Percentiles rank a stretch among this genome's conserved stretches.
Evolutionary conservation across 2,329 filamentous ascomycete species (phyloP).

Genomic region (Rachicladosporium sp.): DNA sequence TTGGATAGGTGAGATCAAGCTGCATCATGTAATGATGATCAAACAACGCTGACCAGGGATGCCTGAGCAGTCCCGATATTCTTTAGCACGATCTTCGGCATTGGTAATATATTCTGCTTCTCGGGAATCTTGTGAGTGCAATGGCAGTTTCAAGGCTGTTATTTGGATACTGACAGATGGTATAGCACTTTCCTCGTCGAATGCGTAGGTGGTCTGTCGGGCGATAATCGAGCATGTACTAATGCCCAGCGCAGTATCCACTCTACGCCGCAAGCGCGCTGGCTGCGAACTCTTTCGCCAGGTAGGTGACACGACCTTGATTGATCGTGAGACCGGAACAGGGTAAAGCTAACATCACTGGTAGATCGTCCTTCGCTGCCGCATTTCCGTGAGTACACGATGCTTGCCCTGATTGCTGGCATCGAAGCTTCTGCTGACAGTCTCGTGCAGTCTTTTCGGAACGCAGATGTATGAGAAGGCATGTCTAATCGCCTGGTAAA

Average conservation of each 20-base stretch:
- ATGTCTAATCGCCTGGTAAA: no score
- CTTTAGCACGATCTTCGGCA: conserved; percentile 35
- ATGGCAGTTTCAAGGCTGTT: conserved; percentile 1
- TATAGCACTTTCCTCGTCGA: conserved; percentile 73
- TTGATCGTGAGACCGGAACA: no score
- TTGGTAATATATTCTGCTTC: conserved; percentile 55
- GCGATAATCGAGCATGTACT: conserved; percentile 4
- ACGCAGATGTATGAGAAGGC: conserved; percentile 33
- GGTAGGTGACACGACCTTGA: no score
- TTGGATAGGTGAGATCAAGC: conserved; percentile 33
- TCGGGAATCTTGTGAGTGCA: conserved; percentile 41
- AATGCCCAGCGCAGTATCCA: conserved; percentile 25
- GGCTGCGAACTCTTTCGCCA: conserved; percentile 38
- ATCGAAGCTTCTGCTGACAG: neutral
- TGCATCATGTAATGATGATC: conserved; percentile 6
- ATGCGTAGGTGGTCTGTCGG: conserved; percentile 25
- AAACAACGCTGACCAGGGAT: conserved; percentile 1
- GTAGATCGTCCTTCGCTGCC: conserved; percentile 34
- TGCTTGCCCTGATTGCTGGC: neutral
- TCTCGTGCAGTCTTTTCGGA: conserved; percentile 30
- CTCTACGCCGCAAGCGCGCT: conserved; percentile 38
- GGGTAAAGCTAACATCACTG: no score
- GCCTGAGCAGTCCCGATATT: conserved; percentile 34
- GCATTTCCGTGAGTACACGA: conserved; percentile 26
- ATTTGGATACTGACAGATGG: conserved; percentile 7